Evolutionary conservation across 2,329 filamentous ascomycete species (phyloP).

Genomic region (Shiraia bambusicola): DNA sequence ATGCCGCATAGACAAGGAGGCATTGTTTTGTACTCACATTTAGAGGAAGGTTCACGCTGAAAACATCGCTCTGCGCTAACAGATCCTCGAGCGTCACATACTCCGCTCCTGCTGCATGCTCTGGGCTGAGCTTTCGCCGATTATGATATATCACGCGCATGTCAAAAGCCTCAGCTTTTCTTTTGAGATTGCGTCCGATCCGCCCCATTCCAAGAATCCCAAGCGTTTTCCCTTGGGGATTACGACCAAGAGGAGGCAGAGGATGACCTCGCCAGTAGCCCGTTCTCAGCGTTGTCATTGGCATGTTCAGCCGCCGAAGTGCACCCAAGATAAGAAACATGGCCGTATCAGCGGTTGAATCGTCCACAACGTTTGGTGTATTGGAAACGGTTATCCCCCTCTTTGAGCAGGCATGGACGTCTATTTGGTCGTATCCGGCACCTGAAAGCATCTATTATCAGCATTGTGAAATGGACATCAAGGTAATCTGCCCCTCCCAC

Average conservation of each 20-base stretch:
- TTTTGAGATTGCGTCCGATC: constrained; percentile 75
- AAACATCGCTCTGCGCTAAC: constrained; percentile 68
- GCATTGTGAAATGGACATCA: background rate
- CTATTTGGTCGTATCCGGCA: constrained; percentile 83
- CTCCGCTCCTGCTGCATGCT: constrained; percentile 59
- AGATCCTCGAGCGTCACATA: constrained; percentile 76
- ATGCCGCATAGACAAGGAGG: background rate
- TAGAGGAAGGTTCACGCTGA: constrained; percentile 78
- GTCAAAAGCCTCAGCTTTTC: constrained; percentile 72
- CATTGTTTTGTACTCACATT: constrained; percentile 60
- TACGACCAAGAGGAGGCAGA: constrained; percentile 64
- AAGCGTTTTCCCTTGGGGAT: constrained; percentile 75
- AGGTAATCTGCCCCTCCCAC: background rate
- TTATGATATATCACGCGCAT: constrained; percentile 79
- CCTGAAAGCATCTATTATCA: constrained; percentile 50
- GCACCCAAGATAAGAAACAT: constrained; percentile 82
- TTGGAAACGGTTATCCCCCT: constrained; percentile 73
- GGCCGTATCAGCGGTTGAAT: constrained; percentile 78
- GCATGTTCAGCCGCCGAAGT: constrained; percentile 69
- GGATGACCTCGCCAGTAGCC: constrained; percentile 67
- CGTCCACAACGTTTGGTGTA: constrained; percentile 76
- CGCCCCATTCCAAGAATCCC: constrained; percentile 86
- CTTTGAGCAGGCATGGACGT: constrained; percentile 69
- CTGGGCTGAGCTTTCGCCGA: constrained; percentile 60
- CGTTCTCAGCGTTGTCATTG: constrained; percentile 65